phyloP scores from a whole-genome alignment of 2,329 filamentous ascomycete species.

The Colletotrichum limetticola region DNA sequence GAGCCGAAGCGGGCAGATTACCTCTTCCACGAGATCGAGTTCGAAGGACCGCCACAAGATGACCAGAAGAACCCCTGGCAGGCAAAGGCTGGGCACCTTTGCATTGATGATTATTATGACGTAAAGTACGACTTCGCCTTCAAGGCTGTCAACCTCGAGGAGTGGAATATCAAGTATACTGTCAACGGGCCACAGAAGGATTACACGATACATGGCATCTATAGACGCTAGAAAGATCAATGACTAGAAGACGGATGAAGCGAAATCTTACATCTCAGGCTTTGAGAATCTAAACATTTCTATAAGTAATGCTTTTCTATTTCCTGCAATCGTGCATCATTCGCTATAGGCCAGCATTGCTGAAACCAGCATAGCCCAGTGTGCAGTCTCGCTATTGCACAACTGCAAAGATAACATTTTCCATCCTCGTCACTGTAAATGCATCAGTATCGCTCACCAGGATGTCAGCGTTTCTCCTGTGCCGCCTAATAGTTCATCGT shows the following conservation, averaged over 20 bases:
- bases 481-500: background rate
- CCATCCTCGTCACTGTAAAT: background rate
- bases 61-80: constrained; percentile 60
- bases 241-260: background rate
- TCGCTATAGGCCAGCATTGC: background rate
- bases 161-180: constrained; percentile 71
- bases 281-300: constrained; percentile 1
- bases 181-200: constrained; percentile 81
- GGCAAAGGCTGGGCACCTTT: constrained; percentile 76
- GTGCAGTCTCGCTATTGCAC: constrained; percentile 50
- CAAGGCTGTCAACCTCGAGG: constrained; percentile 63
- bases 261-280: too few species aligned
- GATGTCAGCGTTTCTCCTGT: background rate
- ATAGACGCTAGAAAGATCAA: constrained; percentile 51
- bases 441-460: background rate
- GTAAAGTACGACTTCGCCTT: constrained; percentile 76
- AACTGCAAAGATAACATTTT: constrained; percentile 40
- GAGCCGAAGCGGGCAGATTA: constrained; percentile 74
- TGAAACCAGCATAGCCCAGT: constrained; percentile 45
- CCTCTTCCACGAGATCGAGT: constrained; percentile 79
- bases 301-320: background rate
- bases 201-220: constrained; percentile 69
- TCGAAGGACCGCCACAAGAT: constrained; percentile 53
- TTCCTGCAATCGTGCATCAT: background rate
- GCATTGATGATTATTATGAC: constrained; percentile 77